Percentiles rank a stretch among this genome's conserved stretches.
phyloP scores from a whole-genome alignment of 805 yeast species.

The Wickerhamomyces canadensis region DNA sequence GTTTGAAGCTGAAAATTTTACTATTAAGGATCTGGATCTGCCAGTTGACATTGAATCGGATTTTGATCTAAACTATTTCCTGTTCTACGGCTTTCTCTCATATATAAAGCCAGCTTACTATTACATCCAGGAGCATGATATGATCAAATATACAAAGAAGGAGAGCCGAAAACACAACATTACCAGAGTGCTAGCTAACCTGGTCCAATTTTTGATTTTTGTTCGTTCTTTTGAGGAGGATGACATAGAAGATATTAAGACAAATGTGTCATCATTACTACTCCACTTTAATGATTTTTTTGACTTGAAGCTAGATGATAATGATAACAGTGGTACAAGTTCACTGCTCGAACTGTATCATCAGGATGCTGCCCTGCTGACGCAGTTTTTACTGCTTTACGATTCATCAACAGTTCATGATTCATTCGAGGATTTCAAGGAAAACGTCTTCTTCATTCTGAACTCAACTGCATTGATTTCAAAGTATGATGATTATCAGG shows the following conservation, averaged over 20 bases:
- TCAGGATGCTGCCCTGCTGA: constrained; percentile 8
- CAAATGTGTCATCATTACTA: constrained; percentile 5
- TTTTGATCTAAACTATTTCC: constrained; percentile 10
- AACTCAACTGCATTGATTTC: neutral
- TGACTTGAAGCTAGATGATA: neutral
- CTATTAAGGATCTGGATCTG: constrained; percentile 8
- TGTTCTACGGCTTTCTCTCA: constrained; percentile 10
- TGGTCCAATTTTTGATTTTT: constrained; percentile 12
- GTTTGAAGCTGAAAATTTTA: constrained; percentile 5
- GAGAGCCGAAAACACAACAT: constrained; percentile 10
- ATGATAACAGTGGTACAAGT: too few species aligned
- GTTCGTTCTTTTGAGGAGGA: constrained; percentile 7
- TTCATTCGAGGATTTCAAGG: neutral
- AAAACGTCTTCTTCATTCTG: neutral
- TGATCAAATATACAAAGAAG: constrained; percentile 2
- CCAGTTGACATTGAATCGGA: constrained; percentile 13
- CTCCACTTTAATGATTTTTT: constrained; percentile 6
- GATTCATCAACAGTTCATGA: constrained; percentile 2
- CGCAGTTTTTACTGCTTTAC: constrained; percentile 6
- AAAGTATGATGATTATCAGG: constrained; percentile 2
- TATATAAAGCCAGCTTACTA: constrained; percentile 16
- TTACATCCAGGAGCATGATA: constrained; percentile 13
- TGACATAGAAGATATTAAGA: constrained; percentile 2
- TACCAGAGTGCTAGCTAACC: constrained; percentile 13
- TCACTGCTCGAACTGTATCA: constrained; percentile 9